Conservation (phyloP, 2,329 filamentous ascomycete species). For the Ceratocystiopsis sp. region DNA sequence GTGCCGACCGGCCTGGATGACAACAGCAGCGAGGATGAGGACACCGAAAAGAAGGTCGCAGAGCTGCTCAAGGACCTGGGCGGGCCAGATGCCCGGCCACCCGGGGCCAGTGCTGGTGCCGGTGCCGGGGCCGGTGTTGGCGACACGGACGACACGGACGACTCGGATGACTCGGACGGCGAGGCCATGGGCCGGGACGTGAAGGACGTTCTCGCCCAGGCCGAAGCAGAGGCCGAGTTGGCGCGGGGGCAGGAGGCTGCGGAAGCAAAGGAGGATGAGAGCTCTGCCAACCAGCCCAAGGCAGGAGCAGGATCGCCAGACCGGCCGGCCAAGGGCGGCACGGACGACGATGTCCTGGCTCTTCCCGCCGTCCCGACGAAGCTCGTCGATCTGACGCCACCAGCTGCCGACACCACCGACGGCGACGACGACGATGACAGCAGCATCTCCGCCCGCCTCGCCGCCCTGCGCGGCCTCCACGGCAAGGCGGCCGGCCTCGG, state of each 20-base stretch:
- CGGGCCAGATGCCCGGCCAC: conserved; percentile 4
- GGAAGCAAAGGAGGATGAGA: background rate
- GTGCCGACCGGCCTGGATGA: conserved; percentile 18
- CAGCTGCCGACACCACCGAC: conserved; percentile 4
- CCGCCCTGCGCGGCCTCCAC: conserved; percentile 26
- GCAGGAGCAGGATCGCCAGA: background rate
- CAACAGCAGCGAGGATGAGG: conserved; percentile 13
- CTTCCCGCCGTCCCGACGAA: conserved; percentile 30
- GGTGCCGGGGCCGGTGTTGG: background rate
- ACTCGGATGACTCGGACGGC: conserved; percentile 29
- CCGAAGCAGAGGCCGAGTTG: conserved; percentile 28
- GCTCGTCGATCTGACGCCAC: conserved; percentile 20
- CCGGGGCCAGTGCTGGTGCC: background rate
- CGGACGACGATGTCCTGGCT: conserved; percentile 14
- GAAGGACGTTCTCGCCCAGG: conserved; percentile 26
- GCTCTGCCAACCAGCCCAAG: background rate
- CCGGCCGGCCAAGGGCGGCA: background rate
- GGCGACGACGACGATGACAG: conserved; percentile 20
- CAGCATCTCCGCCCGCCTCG: conserved; percentile 34
- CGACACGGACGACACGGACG: conserved; percentile 1
- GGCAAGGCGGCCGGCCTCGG: conserved; percentile 10
- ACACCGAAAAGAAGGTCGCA: conserved; percentile 13
- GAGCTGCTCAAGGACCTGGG: conserved; percentile 17
- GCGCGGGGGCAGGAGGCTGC: conserved; percentile 7
- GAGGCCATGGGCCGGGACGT: conserved; percentile 29